These are phyloP conservation scores for Cladosporium sp. DNA, from an alignment of 2,329 filamentous ascomycete genomes.

Conservation along the genomic window DNA sequence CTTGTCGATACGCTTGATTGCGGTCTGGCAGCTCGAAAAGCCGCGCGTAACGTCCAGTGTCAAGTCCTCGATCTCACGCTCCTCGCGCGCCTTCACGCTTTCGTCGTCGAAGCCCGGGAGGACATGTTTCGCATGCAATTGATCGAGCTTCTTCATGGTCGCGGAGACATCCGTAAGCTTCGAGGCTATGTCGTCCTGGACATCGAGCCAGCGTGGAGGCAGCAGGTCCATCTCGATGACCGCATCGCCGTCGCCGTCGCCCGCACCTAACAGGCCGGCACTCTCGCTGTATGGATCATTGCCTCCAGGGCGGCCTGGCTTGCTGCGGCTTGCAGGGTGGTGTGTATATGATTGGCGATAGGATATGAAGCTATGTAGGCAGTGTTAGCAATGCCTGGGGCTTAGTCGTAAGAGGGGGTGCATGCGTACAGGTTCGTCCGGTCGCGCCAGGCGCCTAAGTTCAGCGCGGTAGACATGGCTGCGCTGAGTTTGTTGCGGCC, in stretches of 20 bases:
- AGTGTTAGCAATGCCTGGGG: conserved; percentile 14
- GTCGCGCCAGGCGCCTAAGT: conserved; percentile 77
- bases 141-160: conserved; percentile 82
- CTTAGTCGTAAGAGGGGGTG: conserved; percentile 22
- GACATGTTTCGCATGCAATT: conserved; percentile 95
- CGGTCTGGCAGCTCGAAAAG: conserved; percentile 87
- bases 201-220: conserved; percentile 91
- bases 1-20: conserved; percentile 82
- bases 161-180: conserved; percentile 75
- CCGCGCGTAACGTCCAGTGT: conserved; percentile 86
- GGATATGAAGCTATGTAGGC: conserved; percentile 77
- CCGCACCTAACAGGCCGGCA: conserved; percentile 80
- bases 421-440: conserved; percentile 89
- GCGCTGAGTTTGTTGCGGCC: not conserved
- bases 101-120: conserved; percentile 96
- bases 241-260: conserved; percentile 79
- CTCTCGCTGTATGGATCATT: conserved; percentile 54
- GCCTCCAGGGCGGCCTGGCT: conserved; percentile 44
- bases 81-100: conserved; percentile 80
- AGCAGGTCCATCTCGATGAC: conserved; percentile 98
- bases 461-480: conserved; percentile 24
- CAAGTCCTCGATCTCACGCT: conserved; percentile 83
- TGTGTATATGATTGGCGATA: conserved; percentile 98
- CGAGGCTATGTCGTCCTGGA: conserved; percentile 90
- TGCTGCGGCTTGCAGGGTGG: conserved; percentile 73